phyloP scores from a whole-genome alignment of 139 green algal species.

The Asterochloris sp. region DNA sequence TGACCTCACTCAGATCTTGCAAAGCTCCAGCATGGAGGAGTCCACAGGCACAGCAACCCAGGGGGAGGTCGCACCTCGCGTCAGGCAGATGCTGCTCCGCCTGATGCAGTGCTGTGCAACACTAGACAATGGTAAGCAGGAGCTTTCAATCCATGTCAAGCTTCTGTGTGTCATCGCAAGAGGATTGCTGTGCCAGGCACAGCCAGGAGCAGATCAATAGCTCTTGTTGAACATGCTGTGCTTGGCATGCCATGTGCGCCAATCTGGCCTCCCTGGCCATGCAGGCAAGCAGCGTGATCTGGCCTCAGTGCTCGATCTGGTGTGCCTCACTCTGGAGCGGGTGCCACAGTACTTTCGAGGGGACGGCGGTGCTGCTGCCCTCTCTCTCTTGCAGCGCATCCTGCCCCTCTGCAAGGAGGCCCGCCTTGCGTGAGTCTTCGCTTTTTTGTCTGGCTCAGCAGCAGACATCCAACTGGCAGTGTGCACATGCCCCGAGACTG shows the following conservation, averaged over 20 bases:
- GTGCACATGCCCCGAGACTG: not conserved
- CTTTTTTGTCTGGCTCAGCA: not conserved
- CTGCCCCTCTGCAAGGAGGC: conserved; percentile 29
- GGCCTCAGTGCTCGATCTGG: conserved; percentile 29
- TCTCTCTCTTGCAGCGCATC: conserved; percentile 31
- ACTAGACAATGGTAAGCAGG: not conserved
- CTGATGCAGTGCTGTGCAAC: conserved; percentile 4
- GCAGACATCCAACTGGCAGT: not conserved
- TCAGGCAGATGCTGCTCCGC: not conserved
- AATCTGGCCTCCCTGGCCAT: not conserved
- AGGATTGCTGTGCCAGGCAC: too few species aligned
- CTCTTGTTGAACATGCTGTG: too few species aligned
- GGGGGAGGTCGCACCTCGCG: too few species aligned
- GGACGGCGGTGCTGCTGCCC: conserved; percentile 8
- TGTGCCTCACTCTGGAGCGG: conserved; percentile 19
- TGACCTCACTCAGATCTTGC: too few species aligned
- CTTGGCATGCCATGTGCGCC: not conserved
- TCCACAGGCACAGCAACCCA: too few species aligned
- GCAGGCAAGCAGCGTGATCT: conserved; percentile 26
- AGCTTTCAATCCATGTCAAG: too few species aligned
- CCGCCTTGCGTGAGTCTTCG: not conserved
- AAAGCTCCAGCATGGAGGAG: too few species aligned
- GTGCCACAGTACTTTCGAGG: conserved; percentile 21
- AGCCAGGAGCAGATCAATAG: too few species aligned
- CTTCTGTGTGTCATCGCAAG: too few species aligned